phyloP scores from a whole-genome alignment of 805 yeast genomes.

The Saturnispora dispora region DNA sequence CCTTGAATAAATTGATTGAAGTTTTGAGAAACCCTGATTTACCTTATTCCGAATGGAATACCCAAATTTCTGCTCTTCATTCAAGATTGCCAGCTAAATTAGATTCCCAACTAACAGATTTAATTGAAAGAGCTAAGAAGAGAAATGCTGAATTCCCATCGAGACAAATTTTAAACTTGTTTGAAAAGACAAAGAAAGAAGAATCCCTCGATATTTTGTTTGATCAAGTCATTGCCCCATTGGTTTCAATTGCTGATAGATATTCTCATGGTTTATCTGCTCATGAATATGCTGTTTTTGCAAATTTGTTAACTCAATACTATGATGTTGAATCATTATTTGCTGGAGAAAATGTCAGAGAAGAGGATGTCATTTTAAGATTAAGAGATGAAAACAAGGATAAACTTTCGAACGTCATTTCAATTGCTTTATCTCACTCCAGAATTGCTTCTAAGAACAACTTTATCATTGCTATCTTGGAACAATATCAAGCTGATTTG shows the following conservation, averaged over 20 bases:
- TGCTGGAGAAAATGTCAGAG: conserved; percentile 65
- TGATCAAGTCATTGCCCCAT: conserved; percentile 58
- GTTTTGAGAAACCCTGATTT: conserved; percentile 70
- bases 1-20: conserved; percentile 63
- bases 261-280: conserved; percentile 69
- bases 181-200: conserved; percentile 51
- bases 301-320: conserved; percentile 60
- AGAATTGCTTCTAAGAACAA: conserved; percentile 91
- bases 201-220: conserved; percentile 42
- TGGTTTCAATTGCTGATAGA: conserved; percentile 57
- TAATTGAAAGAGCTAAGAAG: conserved; percentile 56
- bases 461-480: conserved; percentile 75
- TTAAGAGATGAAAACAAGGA: conserved; percentile 83
- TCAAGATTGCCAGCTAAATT: conserved; percentile 76
- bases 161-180: conserved; percentile 62
- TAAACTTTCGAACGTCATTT: conserved; percentile 63
- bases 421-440: conserved; percentile 76
- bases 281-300: conserved; percentile 76
- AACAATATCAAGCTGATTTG: conserved; percentile 70
- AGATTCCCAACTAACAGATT: conserved; percentile 54
- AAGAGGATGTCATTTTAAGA: conserved; percentile 80
- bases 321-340: conserved; percentile 71
- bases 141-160: conserved; percentile 89
- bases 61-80: conserved; percentile 82
- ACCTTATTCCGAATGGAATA: conserved; percentile 90